Evolutionary conservation across 306 rosid species (phyloP), one percentile per base, ranked within the genome.

Genomic region (Hippophae rhamnoides): DNA sequence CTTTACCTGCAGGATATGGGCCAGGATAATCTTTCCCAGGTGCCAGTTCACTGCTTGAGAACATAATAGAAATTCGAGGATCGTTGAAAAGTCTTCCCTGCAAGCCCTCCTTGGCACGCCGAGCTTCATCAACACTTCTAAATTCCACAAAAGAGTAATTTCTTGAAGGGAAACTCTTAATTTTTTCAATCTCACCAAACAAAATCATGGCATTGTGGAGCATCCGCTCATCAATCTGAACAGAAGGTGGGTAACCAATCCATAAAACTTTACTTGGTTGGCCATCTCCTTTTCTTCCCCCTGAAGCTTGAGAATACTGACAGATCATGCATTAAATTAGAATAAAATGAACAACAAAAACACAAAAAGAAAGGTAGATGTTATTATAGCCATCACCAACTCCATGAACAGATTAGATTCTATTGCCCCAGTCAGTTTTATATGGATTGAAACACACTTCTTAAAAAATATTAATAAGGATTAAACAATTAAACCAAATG

Each of bases 191-290:
- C 82, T 92, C 99, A 58, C 99, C 99, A 62, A 92, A 92, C 71
- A 92, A 84, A 67, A 92, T 92, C 99, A 92, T 92, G 26, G 99
- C 99, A 75, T 92, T 92, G 72, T 92, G 99, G 55, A 92, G 96
- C 99, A 92, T 92, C 73, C 88, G 99, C 76, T 92, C 96, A 14
- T 92, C 99, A 68, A 92, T 87, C 79, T 82, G 96, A 72, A 92
- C 77, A 64, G 81, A 74, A 56, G 99, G 88, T 66, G 99, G 99
- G 72, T 88, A 92, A 56, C 96, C 93, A 41, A 92, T 71, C 94
- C 95, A 92, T 74, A 92, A 80, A 71, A 83, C 71, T 11, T 84
- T 88, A 60, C 93, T 84, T 6, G 94, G 93, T 49, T 76, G 88
- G 66, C 84, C 63, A 60, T 89, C 97, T 7, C 83, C 85, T 70